phyloP scores from a whole-genome alignment of 306 rosid genomes.

The Dryas alaskensis region DNA sequence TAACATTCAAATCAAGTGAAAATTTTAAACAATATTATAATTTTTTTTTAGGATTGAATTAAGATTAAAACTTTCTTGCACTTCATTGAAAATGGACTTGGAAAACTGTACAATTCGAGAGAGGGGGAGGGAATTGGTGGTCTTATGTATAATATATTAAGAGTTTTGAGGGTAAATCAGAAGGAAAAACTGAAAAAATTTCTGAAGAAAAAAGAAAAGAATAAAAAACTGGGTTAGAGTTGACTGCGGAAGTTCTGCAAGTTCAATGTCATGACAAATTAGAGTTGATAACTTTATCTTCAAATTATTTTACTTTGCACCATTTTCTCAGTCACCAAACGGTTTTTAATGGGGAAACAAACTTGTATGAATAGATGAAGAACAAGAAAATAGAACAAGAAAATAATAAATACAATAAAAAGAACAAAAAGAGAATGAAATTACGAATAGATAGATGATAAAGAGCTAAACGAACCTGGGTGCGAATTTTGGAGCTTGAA shows the following conservation, averaged over 20 bases:
- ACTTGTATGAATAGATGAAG: background rate
- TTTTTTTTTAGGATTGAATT: background rate
- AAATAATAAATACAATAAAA: background rate
- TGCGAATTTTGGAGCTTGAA: background rate
- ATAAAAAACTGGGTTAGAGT: background rate
- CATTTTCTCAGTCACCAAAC: background rate
- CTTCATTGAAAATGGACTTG: background rate
- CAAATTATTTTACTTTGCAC: background rate
- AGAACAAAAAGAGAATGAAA: background rate
- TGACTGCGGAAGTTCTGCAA: background rate
- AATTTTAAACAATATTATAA: background rate
- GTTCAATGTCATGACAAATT: background rate
- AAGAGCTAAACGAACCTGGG: background rate
- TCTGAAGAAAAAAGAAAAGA: background rate
- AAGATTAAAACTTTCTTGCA: background rate
- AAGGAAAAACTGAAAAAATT: background rate
- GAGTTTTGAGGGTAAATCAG: background rate
- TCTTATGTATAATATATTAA: too few species aligned
- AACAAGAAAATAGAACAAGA: background rate
- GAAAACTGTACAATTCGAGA: background rate
- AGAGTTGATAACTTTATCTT: background rate
- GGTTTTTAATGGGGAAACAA: background rate
- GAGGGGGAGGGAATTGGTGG: too few species aligned
- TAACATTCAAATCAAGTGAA: constrained; percentile 17
- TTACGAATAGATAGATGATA: background rate